Conservation (phyloP, 2,329 filamentous ascomycete species). For the Epicoccum sorghinum region DNA sequence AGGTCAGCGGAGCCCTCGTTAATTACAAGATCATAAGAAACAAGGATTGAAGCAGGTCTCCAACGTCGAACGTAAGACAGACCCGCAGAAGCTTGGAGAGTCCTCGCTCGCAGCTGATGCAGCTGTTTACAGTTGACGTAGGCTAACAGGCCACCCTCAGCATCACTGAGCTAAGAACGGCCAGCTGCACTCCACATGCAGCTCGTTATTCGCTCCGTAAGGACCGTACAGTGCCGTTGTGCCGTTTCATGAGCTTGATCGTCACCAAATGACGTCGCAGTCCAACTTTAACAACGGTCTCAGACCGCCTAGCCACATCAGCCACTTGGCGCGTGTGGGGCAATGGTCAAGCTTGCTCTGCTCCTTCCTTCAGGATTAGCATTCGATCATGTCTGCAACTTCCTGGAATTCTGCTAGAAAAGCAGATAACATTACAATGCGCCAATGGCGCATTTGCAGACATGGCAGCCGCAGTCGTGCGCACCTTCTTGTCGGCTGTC, state of each 20-base stretch:
- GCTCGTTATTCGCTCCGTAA: constrained; percentile 19
- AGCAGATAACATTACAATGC: too few relatives aligned
- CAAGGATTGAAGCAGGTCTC: constrained; percentile 19
- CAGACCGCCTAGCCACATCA: constrained; percentile 20
- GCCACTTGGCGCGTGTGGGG: constrained; percentile 28
- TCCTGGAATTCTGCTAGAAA: background rate
- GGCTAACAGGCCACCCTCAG: constrained; percentile 19
- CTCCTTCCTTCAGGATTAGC: background rate
- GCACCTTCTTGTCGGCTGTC: constrained; percentile 2
- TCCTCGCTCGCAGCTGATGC: constrained; percentile 9
- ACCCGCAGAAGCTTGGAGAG: constrained; percentile 19
- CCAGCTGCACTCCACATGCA: constrained; percentile 25
- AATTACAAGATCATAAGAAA: constrained; percentile 7
- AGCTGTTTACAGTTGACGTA: constrained; percentile 32
- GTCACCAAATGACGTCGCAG: constrained; percentile 29
- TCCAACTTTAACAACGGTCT: constrained; percentile 22
- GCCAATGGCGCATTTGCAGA: background rate
- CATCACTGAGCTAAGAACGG: constrained; percentile 9
- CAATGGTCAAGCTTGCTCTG: background rate
- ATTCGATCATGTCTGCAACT: too few relatives aligned
- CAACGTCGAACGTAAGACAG: constrained; percentile 11
- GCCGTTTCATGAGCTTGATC: constrained; percentile 24
- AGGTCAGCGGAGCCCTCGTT: constrained; percentile 1
- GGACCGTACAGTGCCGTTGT: constrained; percentile 22
- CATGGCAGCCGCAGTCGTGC: background rate